Evolutionary conservation across 1,284 basidiomycete species (phyloP), one percentile per base, ranked within the genome.

Genomic region (Cutaneotrichosporon curvatum): DNA sequence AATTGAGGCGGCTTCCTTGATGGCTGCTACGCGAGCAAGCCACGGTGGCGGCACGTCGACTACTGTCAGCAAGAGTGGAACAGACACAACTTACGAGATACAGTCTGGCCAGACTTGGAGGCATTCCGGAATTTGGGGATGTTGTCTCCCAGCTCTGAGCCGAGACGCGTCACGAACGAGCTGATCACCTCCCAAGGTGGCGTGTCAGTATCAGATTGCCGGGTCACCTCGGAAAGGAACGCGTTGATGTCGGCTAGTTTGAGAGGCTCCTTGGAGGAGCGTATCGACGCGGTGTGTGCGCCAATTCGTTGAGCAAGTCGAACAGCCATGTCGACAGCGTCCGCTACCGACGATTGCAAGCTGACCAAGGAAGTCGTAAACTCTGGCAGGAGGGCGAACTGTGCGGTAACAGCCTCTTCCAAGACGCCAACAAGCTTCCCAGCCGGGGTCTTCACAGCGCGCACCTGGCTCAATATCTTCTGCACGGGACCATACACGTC

Each of bases 281-380:
- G 81, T 8, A 85, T 79, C 43, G 88, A 83, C 43, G 78, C 76
- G 15, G 88, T 74, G 65, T 95, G 85, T 1, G 81, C 81, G 70
- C 85, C 83, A 38, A 90, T 82, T 60, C 83, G 78, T 75, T 92
- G 87, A 0, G 89, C 90, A 40, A 95, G 78, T 85, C 89, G 85
- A 48, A 92, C 85, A 59, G 87, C 85, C 60, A 94, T 87, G 69
- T 91, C 87, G 53, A 87, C 82, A 2, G 90, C 78, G 55, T 88
- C 86, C 0, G 85, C 82, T 2, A 87, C 81, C 16, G 80, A 76
- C 45, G 82, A 80, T 47, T 79, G 82, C 15, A 92, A 70, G 1
- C 79, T 77, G 53, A 83, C 80, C 53, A 94, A 78, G 35, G 83
- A 81, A 3, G 81, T 78, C 3, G 86, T 75, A 12, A 89, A 73